Evolutionary conservation across 306 rosid genomes (phyloP), one percentile per base, ranked within the genome.

Genomic region (Casuarina equisetifolia): DNA sequence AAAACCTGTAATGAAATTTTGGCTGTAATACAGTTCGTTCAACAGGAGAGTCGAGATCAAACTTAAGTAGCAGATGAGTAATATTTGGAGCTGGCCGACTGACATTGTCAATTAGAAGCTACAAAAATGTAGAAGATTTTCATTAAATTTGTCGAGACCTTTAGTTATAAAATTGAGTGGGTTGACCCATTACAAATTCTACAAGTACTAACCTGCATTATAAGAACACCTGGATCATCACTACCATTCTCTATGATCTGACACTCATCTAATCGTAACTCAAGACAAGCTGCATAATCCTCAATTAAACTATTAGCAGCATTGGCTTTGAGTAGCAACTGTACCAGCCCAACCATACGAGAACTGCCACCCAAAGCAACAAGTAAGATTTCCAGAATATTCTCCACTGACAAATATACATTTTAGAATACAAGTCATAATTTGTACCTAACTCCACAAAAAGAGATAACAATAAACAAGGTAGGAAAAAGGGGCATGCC

Each of bases 271-370:
- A 93, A 89, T 74, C 93, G 84, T 81, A 89, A 85, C 83, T 92
- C 98, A 25, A 95, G 97, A 91, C 98, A 95, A 70, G 97, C 96
- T 73, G 98, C 98, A 88, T 95, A 95, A 88, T 95, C 98, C 87
- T 95, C 98, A 63, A 95, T 78, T 81, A 95, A 86, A 80, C 84
- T 89, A 85, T 81, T 92, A 43, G 91, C 87, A 58, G 97, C 86
- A 79, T 87, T 91, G 66, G 90, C 89, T 84, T 95, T 89, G 40
- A 95, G 87, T 88, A 95, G 84, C 70, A 92, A 76, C 59, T 79
- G 97, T 80, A 95, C 97, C 75, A 95, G 96, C 87, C 97, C 97
- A 80, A 81, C 90, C 96, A 92, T 92, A 74, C 98, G 98, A 81
- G 98, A 91, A 85, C 98, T 95, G 89, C 73, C 74, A 84, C 76